Evolutionary conservation across 768 basidiomycete genomes (phyloP), one percentile per base, ranked within the genome.

Genomic region (Xerocomus potaroensis): DNA sequence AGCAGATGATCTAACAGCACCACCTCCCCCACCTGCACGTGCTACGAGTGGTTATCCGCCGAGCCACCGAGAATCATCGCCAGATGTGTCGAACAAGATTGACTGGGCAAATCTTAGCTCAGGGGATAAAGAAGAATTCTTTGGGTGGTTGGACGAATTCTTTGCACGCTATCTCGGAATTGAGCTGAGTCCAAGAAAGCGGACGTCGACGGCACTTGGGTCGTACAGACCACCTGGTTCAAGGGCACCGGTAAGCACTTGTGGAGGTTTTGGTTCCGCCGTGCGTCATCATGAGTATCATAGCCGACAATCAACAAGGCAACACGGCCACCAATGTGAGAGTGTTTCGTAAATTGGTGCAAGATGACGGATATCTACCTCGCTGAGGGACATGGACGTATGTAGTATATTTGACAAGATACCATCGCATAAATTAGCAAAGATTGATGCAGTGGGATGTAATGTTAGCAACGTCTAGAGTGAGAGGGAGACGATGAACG

Each of bases 81-180:
- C n/a, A 8, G 51, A 50, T 11, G 30, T 10, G 26, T 43, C 24
- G 32, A 32, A 54, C 14, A 56, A 49, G 32, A 77, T 90, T 24
- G 80, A 87, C 59, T 91, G 87, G 87, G 63, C 72, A 5, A 80
- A 85, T 61, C 70, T 91, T 38, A 77, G 79, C 2, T 57, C 61
- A 18, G 74, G 82, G 59, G 86, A 91, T 57, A 90, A 87, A 59
- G 68, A 78, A 24, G 77, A 70, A 21, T 85, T 91, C 59, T 91
- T 90, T 63, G 65, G 66, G 49, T 90, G 87, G 87, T 70, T 91
- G 18, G 87, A 91, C 60, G 87, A 89, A 57, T 90, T 83, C 66
- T 91, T 91, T 57, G 73, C 77, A 14, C 71, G 73, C 27, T 69
- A 68, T 40, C 62, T 72, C 18, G 55, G 62, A 19, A 61, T 65